Percentiles rank a stretch among this genome's conserved stretches.
These are phyloP conservation scores for Casaregolazyma lundiana DNA, from an alignment of 1,139 yeast genomes.

Conservation along the genomic window DNA sequence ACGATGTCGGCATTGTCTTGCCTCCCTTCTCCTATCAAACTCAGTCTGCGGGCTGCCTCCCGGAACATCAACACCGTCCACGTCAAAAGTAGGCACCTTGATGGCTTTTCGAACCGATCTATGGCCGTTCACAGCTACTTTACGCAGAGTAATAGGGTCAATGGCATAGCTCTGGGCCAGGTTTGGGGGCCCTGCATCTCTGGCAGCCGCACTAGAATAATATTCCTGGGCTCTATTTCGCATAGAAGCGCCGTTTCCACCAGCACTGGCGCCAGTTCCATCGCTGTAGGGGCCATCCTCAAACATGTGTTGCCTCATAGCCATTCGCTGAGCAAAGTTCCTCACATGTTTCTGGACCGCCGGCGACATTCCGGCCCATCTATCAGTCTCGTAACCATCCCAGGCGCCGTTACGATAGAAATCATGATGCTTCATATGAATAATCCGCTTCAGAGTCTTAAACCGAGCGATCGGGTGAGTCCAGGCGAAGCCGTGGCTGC, in stretches of 20 bases:
- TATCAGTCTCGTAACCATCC: neutral
- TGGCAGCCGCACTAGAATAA: neutral
- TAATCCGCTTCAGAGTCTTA: neutral
- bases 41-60: neutral
- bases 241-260: neutral
- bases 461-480: neutral
- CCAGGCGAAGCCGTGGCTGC: neutral
- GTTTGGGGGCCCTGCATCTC: too few relatives aligned
- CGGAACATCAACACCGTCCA: neutral
- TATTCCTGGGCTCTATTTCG: neutral
- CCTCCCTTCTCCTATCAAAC: neutral
- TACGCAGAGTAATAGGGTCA: constrained; percentile 16
- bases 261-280: neutral
- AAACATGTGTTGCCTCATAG: neutral
- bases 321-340: neutral
- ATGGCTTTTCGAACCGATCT: constrained; percentile 1
- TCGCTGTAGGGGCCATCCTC: neutral
- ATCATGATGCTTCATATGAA: neutral
- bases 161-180: constrained; percentile 11
- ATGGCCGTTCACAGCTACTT: neutral
- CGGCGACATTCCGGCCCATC: neutral
- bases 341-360: neutral
- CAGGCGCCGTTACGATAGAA: neutral
- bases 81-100: constrained; percentile 11
- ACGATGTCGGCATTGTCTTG: neutral